Evolutionary conservation across 257 asterid genomes (phyloP).

Genomic region (Nicotiana benthamiana): DNA sequence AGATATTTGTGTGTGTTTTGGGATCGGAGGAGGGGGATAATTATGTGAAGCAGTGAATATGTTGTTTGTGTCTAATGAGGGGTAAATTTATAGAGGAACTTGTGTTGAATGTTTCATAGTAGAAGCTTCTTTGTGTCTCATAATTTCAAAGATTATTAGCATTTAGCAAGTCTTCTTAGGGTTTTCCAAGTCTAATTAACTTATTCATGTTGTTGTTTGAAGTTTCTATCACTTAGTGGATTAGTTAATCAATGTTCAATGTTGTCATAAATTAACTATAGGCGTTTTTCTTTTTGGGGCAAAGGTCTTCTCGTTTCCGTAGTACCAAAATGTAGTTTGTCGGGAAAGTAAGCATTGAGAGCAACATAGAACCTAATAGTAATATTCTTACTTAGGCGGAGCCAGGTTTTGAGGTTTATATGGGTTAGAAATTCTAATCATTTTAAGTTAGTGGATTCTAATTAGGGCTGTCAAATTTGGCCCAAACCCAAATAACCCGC

Average conservation of each 20-base stretch:
- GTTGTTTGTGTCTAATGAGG: background rate
- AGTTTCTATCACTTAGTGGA: background rate
- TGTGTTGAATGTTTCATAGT: conserved; percentile 11
- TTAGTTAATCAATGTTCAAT: background rate
- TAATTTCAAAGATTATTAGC: background rate
- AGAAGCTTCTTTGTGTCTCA: conserved; percentile 19
- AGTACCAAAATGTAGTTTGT: background rate
- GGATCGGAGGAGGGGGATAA: background rate
- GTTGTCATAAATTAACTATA: background rate
- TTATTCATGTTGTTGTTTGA: background rate
- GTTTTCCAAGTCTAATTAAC: background rate
- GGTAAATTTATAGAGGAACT: background rate
- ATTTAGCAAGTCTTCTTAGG: background rate
- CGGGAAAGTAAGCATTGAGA: background rate
- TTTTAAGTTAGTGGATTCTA: too few relatives aligned
- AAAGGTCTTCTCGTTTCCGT: background rate
- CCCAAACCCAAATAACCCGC: too few relatives aligned
- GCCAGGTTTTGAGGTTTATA: too few relatives aligned
- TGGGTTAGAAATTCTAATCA: too few relatives aligned
- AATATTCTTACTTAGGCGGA: background rate
- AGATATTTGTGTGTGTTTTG: background rate
- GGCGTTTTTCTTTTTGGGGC: background rate
- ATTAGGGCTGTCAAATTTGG: too few relatives aligned
- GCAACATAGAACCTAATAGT: background rate
- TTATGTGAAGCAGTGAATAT: background rate